These are phyloP conservation scores for Tylopilus vinaceipallidus DNA, from an alignment of 768 basidiomycete genomes.

Conservation along the genomic window DNA sequence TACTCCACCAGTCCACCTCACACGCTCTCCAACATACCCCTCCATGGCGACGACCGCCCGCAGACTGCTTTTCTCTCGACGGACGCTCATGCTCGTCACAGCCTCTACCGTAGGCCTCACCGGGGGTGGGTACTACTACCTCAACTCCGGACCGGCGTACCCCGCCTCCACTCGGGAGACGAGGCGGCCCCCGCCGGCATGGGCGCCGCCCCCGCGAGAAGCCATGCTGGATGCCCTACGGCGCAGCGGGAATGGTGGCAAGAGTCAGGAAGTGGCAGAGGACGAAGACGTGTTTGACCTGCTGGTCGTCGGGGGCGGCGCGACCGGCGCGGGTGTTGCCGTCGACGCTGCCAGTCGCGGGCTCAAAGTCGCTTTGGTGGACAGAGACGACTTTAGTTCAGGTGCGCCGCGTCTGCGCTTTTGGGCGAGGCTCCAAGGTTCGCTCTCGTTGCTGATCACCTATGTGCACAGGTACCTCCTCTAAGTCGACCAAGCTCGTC, in stretches of 20 bases:
- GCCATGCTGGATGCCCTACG: conserved; percentile 59
- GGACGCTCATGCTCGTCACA: conserved; percentile 50
- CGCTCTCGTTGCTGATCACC: neutral
- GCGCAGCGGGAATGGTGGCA: conserved; percentile 8
- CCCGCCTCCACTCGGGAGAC: conserved; percentile 61
- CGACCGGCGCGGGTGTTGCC: conserved; percentile 95
- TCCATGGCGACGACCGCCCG: conserved; percentile 15
- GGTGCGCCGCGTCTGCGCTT: conserved; percentile 61
- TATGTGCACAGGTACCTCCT: conserved; percentile 73
- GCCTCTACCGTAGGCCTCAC: conserved; percentile 52
- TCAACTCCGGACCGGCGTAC: conserved; percentile 72
- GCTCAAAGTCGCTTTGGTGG: conserved; percentile 89
- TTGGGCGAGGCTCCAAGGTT: neutral
- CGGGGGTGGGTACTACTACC: conserved; percentile 65
- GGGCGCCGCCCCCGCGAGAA: conserved; percentile 72
- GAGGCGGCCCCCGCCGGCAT: conserved; percentile 72
- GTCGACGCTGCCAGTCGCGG: conserved; percentile 93
- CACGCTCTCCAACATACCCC: too few species aligned
- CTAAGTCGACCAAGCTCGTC: conserved; percentile 96
- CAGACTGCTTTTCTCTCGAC: conserved; percentile 48
- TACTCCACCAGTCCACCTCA: neutral
- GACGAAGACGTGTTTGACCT: conserved; percentile 67
- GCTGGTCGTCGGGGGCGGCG: conserved; percentile 89
- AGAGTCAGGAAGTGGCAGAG: too few species aligned
- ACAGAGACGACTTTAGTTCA: conserved; percentile 87